Evolutionary conservation across 345 rosid species (phyloP).

Genomic region (Hypericum androsaemum): DNA sequence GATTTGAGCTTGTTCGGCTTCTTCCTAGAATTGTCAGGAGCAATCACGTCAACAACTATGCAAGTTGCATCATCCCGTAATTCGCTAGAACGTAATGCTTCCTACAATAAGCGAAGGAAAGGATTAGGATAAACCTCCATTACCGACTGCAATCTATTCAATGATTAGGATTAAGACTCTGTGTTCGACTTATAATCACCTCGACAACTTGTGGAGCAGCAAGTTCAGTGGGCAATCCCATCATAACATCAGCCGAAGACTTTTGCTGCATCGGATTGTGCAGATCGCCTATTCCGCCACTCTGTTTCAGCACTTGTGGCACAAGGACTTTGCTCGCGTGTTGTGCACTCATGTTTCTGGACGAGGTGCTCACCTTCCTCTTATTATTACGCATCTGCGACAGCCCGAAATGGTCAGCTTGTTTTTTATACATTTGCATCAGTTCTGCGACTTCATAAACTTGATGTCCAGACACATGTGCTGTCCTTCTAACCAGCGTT

Average conservation of each 20-base stretch:
- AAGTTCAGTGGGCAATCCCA: conserved; percentile 85
- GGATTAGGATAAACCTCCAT: background rate
- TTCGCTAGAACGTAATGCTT: conserved; percentile 69
- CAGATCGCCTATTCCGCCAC: conserved; percentile 86
- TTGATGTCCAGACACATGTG: conserved; percentile 66
- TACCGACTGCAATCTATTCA: background rate
- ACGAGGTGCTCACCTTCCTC: conserved; percentile 72
- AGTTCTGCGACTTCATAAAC: conserved; percentile 73
- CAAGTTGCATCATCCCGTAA: conserved; percentile 89
- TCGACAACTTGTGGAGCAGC: conserved; percentile 89
- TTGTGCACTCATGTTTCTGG: conserved; percentile 78
- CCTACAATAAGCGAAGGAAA: conserved; percentile 30
- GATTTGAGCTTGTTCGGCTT: conserved; percentile 51
- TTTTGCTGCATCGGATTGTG: conserved; percentile 80
- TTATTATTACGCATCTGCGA: conserved; percentile 76
- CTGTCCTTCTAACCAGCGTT: conserved; percentile 65
- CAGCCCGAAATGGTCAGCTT: conserved; percentile 66
- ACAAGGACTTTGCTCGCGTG: conserved; percentile 82
- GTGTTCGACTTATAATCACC: conserved; percentile 49
- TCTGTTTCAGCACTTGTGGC: conserved; percentile 71
- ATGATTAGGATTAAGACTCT: too few relatives aligned
- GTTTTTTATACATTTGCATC: conserved; percentile 81
- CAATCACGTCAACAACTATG: conserved; percentile 78
- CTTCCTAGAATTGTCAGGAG: conserved; percentile 54
- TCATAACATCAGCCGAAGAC: conserved; percentile 80